Conservation (phyloP, 257 asterid species). For the Solanum bulbocastanum region DNA sequence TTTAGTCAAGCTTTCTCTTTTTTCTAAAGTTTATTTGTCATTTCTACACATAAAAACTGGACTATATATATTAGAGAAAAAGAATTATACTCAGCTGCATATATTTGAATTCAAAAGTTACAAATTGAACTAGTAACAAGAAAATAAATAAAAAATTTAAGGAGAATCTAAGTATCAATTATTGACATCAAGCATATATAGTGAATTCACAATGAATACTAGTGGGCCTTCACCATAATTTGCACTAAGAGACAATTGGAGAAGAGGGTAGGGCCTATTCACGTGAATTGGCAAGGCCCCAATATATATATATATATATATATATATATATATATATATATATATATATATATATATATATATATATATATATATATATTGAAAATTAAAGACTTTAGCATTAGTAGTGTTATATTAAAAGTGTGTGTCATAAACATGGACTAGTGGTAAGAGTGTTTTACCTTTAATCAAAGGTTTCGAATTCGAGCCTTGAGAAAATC, state of each 20-base stretch:
- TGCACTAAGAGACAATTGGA: slow-evolving; percentile 28
- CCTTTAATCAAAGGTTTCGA: accelerated
- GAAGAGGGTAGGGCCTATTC: slow-evolving; percentile 35
- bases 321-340: neutral
- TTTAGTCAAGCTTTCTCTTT: neutral
- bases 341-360: too few species aligned
- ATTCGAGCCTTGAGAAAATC: too few species aligned
- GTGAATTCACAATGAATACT: slow-evolving; percentile 26
- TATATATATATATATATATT: neutral
- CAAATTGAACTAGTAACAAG: neutral
- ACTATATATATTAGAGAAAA: neutral
- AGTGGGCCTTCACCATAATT: slow-evolving; percentile 20
- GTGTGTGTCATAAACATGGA: neutral
- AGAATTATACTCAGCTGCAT: neutral
- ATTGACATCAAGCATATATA: slow-evolving; percentile 19
- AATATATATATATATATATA: neutral
- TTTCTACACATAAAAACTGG: neutral
- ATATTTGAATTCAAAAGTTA: neutral
- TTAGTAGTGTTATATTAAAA: neutral
- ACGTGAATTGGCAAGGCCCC: slow-evolving; percentile 44
- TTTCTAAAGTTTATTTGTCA: neutral
- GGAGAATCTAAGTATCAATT: slow-evolving; percentile 1
- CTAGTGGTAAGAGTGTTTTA: too few species aligned
- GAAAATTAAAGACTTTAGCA: slow-evolving; percentile 13
- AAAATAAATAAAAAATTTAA: neutral